phyloP scores from a whole-genome alignment of 1,284 basidiomycete species.

The Amylostereum chailletii region DNA sequence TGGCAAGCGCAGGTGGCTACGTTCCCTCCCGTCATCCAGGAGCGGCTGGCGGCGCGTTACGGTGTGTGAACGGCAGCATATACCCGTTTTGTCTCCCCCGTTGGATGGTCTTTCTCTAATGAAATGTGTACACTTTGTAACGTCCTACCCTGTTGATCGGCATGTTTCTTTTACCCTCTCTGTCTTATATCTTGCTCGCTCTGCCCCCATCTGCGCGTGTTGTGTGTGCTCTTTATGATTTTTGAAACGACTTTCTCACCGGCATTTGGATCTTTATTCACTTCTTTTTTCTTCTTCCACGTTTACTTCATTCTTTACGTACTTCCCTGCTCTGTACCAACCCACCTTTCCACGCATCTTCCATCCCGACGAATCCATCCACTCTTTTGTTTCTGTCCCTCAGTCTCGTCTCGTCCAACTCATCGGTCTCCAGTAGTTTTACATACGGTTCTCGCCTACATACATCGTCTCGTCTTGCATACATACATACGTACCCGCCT shows the following conservation, averaged over 20 bases:
- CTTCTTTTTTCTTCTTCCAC: slow-evolving; percentile 1
- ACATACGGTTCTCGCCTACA: slow-evolving; percentile 12
- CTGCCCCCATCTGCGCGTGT: background rate
- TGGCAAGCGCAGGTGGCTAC: slow-evolving; percentile 71
- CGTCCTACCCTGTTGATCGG: background rate
- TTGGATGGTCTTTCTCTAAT: background rate
- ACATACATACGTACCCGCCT: slow-evolving; percentile 13
- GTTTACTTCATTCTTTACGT: slow-evolving; percentile 4
- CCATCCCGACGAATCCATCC: background rate
- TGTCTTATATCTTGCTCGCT: background rate
- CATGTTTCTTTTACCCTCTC: background rate
- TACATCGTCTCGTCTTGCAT: slow-evolving; percentile 11
- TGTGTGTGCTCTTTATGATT: background rate
- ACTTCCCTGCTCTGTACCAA: background rate
- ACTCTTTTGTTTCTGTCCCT: background rate
- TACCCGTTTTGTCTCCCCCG: background rate
- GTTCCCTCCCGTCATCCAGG: slow-evolving; percentile 75
- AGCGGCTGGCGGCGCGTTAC: slow-evolving; percentile 68
- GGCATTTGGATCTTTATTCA: slow-evolving; percentile 4
- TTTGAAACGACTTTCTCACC: slow-evolving; percentile 4
- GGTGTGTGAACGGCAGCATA: slow-evolving; percentile 40
- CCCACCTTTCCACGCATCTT: background rate
- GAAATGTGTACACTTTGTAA: background rate
- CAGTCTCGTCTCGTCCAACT: background rate
- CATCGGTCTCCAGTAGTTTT: slow-evolving; percentile 2